Percentiles rank a stretch among this genome's conserved stretches.
Conservation (phyloP, 129 eudicot genomes). For the Flaveria trinervia region DNA sequence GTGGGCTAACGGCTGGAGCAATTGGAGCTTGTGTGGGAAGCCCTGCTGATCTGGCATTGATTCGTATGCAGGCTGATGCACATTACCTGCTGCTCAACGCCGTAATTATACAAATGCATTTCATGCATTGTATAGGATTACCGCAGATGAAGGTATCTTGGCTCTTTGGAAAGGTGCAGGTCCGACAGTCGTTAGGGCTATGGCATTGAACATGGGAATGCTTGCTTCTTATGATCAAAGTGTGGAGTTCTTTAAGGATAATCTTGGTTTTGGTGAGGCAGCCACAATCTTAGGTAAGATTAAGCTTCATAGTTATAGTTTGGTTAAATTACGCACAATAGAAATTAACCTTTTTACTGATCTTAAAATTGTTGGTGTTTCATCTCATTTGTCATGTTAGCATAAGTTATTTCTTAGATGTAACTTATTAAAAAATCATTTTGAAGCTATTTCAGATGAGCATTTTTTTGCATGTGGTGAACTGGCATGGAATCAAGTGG, state of each 20-base stretch:
- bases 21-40: slow-evolving; percentile 86
- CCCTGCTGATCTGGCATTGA: slow-evolving; percentile 89
- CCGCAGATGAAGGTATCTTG: slow-evolving; percentile 78
- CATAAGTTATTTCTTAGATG: background rate
- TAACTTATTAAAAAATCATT: background rate
- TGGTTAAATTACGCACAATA: background rate
- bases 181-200: slow-evolving; percentile 95
- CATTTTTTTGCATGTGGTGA: background rate
- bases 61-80: slow-evolving; percentile 99
- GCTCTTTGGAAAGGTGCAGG: slow-evolving; percentile 91
- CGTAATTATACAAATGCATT: slow-evolving; percentile 87
- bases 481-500: too few relatives aligned
- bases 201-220: slow-evolving; percentile 96
- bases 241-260: slow-evolving; percentile 74
- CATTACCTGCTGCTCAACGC: slow-evolving; percentile 77
- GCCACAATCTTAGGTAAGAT: slow-evolving; percentile 77
- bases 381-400: background rate
- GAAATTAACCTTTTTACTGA: background rate
- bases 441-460: background rate
- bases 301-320: background rate
- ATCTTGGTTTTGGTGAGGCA: slow-evolving; percentile 74
- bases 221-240: slow-evolving; percentile 97
- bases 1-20: slow-evolving; percentile 97
- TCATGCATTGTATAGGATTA: slow-evolving; percentile 81
- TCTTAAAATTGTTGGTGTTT: background rate